Base-by-base conservation (phyloP, 192 early-diverging fungal genomes). In the Coemansia sp. region DNA sequence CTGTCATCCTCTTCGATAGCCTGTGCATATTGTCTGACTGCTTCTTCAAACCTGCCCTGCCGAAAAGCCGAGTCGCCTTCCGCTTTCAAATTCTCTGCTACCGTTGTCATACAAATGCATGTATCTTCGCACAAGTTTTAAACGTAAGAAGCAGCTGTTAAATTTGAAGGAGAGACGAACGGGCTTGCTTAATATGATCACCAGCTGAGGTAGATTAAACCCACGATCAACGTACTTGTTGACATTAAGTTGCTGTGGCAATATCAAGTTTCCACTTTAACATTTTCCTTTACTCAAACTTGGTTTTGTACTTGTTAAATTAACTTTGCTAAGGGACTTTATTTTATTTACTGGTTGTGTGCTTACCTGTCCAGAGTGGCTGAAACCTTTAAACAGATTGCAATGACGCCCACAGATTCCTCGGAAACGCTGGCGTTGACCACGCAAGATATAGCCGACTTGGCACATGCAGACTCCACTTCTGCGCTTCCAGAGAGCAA, bases 31-130 rank as follows among this genome's bases (percentile, higher is more conserved):
- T 85, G 77, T 17, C 69, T 69, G 36, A 88, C 64, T 6, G 93
- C 92, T 14, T 75, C 59, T 1, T 65, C 36, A 61, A 84, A 90
- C n/a, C 85, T 69, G 8, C 78, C 78, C 61, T 85, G 85, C 59
- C 81, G 79, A 61, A 87, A 88, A 29, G 71, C 81, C 5, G 67
- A 76, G 71, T 92, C 93, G 42, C 90, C 92, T 70, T 84, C 63
- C 19, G 59, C 69, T 32, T 88, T 65, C 19, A 74, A 59, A 46
- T 83, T 29, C 59, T 56, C 36, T 32, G 51, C 31, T 21, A 30
- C 51, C 2, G 20, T 17, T 11, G 61, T 29, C 39, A 46, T 46
- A 17, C 5, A 46, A 46, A 10, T 46, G 39, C 9, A 46, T 46
- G 17, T 17, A 17, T 17, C 29, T 3, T 11, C 30, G 50, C 7